Base-by-base conservation (phyloP, 331 rosid species). In the Prunus yedoensis region DNA sequence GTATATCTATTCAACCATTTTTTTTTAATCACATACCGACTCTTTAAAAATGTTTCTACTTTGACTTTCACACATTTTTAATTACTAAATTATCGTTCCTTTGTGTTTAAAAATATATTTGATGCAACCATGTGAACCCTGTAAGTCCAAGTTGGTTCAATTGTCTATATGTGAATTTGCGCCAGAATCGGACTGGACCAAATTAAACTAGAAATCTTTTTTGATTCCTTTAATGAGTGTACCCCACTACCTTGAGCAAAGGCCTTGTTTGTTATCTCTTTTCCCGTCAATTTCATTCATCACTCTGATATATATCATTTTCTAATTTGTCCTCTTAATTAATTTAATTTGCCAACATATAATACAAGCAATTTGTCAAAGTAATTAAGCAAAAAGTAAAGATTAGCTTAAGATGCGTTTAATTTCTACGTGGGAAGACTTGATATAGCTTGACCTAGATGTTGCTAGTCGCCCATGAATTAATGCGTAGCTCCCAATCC, bases 341-440 rank as follows among this genome's bases (percentile, higher is more conserved):
- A 58, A 23, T 17, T 15, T 73, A 45, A 25, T 41, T 20, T 15
- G n/a, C 3, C 76, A 41, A 9, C 17, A 56, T 16, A 3, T 3
- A 35, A 1, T 28, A 32, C 74, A 70, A 61, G 30, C 0, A n/a
- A 32, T 23, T 20, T 6, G 76, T 71, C 54, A 56, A 71, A 69
- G 32, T 21, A 41, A 27, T 2, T 41, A 56, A 71, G 38, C 25
- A 13, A 14, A 8, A 4, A 8, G 5, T 2, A 45, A 35, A 20
- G 5, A 21, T 13, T 23, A 23, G 4, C 30, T 59, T 5, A 14
- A 59, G 16, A 59, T 73, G 30, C n/a, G 46, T 4, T 0, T 10
- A 25, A 10, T 25, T 59, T 73, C 77, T 25, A 59, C 58, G 77
- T 25, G 25, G 68, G 28, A 73, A 59, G 77, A 73, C 68, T 73